Evolutionary conservation across 345 rosid species (phyloP), one percentile per base, ranked within the genome.

Genomic region (Eutrema heterophyllum): DNA sequence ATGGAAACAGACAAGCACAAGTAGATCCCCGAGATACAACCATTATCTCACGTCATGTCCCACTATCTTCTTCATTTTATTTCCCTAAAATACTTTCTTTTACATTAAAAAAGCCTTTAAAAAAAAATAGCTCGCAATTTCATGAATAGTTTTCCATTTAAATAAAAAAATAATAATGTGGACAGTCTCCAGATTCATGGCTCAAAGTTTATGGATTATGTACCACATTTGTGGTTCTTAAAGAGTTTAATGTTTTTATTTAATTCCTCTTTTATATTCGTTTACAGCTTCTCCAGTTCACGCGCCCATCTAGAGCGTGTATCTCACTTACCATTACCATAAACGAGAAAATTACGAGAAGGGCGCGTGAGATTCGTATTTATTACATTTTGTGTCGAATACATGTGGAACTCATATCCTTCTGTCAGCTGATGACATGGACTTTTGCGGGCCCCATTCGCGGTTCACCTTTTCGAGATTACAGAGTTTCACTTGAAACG

Each of bases 341-440:
- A 38, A 39, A 50, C 59, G 15, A 40, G 4, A 41, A 4, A 36
- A 40, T 54, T 62, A 27, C 9, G 29, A 0, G 33, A 30, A 52
- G 1, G 56, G 64, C 71, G 57, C 64, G 71, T 74, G 72, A 44
- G 67, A 58, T 67, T 57, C 51, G 46, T 50, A 59, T 74, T 74
- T 10, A 67, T 21, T 67, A 67, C 54, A 39, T 7, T 51, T 16
- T 18, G 61, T 39, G 58, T 64, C 49, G 54, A 15, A 66, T 9
- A 67, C 61, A 50, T 58, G 73, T 74, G 68, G 62, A 67, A 59
- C 55, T 67, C 68, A 74, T 67, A 49, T 49, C 73, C 73, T 52
- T 67, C 44, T 75, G 68, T 75, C 73, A 75, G 73, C 68, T 75
- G 73, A 38, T 75, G 78, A 67, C 73, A 45, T 36, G 73, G 73